Evolutionary conservation across 1,139 yeast species (phyloP), one percentile per base, ranked within the genome.

Genomic region (Trichomonascaceae sp.): DNA sequence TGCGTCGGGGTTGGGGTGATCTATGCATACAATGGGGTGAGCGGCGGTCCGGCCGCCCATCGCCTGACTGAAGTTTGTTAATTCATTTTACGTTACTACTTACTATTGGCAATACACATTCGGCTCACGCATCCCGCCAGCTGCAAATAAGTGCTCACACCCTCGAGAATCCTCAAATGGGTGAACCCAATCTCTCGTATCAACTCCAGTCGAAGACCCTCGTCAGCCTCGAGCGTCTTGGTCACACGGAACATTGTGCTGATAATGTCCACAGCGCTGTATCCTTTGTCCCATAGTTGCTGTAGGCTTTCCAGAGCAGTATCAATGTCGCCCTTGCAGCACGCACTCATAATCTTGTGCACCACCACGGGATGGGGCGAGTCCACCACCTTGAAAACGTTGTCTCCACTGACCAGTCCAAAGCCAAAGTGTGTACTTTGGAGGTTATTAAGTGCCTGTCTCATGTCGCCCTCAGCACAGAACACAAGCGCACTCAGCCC

Each of bases 381-480:
- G 55, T 89, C 99, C 3, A 89, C 98, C 40, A 89, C 82, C 54
- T 81, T 84, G 64, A 85, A 89, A 15, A 89, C 98, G 51, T 87
- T 89, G 28, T 81, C 81, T 34, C 85, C 89, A 49, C 76, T 80
- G 13, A 89, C 96, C 43, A 81, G 69, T 2, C 82, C 89, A 59
- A 87, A 87, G 1, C 98, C 98, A 1, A 95, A 85, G 18, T 77
- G 92, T 0, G 97, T 85, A 52, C 93, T 77, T 52, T 89, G 98
- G 38, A 89, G 56, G 55, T 89, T 89, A 51, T 92, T 92, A 34
- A 92, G 71, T 0, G 98, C 98, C 56, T 89, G 98, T 58, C 99
- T 72, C 98, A 92, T 89, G 54, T 89, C 99, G 37, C 98, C 98
- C 55, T 89, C 99, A 0, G 96, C 93, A 0, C 96, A 79, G 60